Evolutionary conservation across 148 eudicot genomes (phyloP), one percentile per base, ranked within the genome.

Genomic region (Bassia scoparia): DNA sequence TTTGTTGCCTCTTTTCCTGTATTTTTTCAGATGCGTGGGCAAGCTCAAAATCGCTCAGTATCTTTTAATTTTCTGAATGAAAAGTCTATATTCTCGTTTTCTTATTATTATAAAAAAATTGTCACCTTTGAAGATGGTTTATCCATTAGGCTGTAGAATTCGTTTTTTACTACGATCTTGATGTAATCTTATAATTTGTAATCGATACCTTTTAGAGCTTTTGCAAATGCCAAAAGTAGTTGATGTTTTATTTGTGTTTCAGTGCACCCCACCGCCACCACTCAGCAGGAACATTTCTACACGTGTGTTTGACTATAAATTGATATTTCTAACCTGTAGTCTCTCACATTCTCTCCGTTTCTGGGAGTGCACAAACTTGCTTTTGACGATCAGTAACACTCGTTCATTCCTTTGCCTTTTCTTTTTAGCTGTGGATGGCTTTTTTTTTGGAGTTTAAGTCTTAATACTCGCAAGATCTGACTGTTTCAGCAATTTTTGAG

Each of bases 231-330:
- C n/a, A n/a, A n/a, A n/a, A n/a, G n/a, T n/a, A n/a, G n/a, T n/a
- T n/a, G n/a, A n/a, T n/a, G n/a, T n/a, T n/a, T n/a, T n/a, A n/a
- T n/a, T n/a, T 80, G 23, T 70, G 81, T 41, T 85, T 62, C 89
- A 95, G 98, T 85, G 97, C n/a, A n/a, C 98, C 60, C 86, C 92
- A 84, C 98, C 98, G 34, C 98, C 98, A 38, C 98, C 98, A 31
- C 93, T 91, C 97, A 95, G 84, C 98, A 52, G 98, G 90, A 71
- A 84, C 90, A n/a, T 67, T 87, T 95, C 84, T 91, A n/a, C 97
- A 59, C 98, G 97, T 56, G 98, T 64, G 91, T 95, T 78, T 95
- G 76, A 95, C 98, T 41, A 95, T 95, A 79, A 89, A 31, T 95
- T 81, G 98, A 95, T 84, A 74, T 95, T 38, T 89, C 98, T 56